Evolutionary conservation across 805 yeast genomes (phyloP), one percentile per base, ranked within the genome.

Genomic region (Kuraishia capsulata): DNA sequence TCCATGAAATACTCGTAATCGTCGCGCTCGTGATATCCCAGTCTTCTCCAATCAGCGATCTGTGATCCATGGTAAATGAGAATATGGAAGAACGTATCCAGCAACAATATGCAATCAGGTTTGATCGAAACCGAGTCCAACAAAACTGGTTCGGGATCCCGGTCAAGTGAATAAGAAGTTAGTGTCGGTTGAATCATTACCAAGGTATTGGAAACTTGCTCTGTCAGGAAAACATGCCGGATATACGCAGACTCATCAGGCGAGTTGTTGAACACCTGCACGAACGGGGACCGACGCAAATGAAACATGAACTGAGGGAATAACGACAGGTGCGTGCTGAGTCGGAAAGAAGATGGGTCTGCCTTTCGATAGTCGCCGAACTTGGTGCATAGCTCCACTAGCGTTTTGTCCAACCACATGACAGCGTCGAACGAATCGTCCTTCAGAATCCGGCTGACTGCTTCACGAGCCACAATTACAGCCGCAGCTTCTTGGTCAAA

Each of bases 401-500:
- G 52, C 17, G 59, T 51, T 44, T 65, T 62, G 51, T 75, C 80
- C 39, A 70, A 56, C 61, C 71, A 72, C 50, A 69, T 62, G n/a
- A 76, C 67, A 26, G 66, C 68, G 37, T 58, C 64, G 3, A 59
- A 47, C 14, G 59, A 52, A 33, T 60, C 61, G 38, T 57, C 60
- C 43, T 59, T 48, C 42, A 59, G 52, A 33, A 71, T 56, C 44
- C 65, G 68, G 44, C 54, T 52, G 18, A 77, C 58, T 1, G 78
- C 71, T 21, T 69, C 68, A 44, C 85, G 63, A 1, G 82, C 76
- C 45, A 76, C 56, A 31, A 78, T 54, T 0, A 79, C 81, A 3
- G 79, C 69, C 0, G 84, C 81, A 10, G 81, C 80, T 50, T 79
- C 85, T 53, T 80, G 85, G 52, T 79, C 87, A 51, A 79, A 78